Evolutionary conservation across 768 basidiomycete species (phyloP), one percentile per base, ranked within the genome.

Genomic region (Boletus sp.): DNA sequence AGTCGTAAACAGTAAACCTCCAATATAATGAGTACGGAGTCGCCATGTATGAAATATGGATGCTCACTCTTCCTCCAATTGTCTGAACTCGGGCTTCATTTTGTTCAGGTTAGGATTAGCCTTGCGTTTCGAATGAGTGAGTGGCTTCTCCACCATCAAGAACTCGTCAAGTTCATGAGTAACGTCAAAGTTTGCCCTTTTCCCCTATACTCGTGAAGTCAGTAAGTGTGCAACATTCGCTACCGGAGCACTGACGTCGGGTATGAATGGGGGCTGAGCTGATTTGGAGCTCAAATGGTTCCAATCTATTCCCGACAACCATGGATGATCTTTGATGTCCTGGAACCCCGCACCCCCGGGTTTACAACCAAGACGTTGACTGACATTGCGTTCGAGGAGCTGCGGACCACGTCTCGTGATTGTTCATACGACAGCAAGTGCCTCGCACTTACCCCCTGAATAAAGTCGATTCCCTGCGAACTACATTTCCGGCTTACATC

Each of bases 81-180:
- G 83, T 56, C 94, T 82, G 69, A 92, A 79, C 68, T 98, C 97
- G 21, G 93, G 88, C 66, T 88, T 91, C 79, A 98, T 83, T 70
- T 88, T 88, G 60, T 90, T 90, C 11, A 90, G 68, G 72, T 97
- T 92, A 32, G 81, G 77, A 59, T 93, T 90, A 32, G 83, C 85
- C 67, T 96, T 98, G 34, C 97, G 86, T 71, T 93, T 97, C 42
- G 89, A 79, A 58, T 95, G 93, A 52, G 93, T 97, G 51, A 98
- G 75, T n/a, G 96, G 96, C 69, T 98, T 98, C 74, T 98, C 96
- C 49, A 95, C 95, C 81, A 98, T 83, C 65, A 99, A 72, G 64
- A 98, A 89, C 70, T 99, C 97, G 68, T 99, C 95, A 10, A 99
- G 82, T 75, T 98, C 97, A 66, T 98, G 94, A 34, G 93, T 85